These are phyloP conservation scores for Pugionium dolabratum DNA, from an alignment of 345 rosid genomes.

Conservation along the genomic window DNA sequence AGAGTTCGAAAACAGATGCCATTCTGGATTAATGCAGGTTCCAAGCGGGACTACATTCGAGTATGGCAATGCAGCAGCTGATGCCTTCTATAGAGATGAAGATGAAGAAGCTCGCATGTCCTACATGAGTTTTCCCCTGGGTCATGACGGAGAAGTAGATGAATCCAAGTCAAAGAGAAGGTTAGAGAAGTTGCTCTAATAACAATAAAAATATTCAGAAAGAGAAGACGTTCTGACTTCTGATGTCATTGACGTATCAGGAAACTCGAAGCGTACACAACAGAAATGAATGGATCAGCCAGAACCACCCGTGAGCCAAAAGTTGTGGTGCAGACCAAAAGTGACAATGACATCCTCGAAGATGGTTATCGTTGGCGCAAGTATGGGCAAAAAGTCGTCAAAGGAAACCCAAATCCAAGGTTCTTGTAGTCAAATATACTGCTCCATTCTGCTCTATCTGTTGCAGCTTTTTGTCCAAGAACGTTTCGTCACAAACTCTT, in stretches of 20 bases:
- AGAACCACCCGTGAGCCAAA: constrained; percentile 67
- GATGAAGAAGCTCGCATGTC: constrained; percentile 65
- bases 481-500: background rate
- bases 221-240: constrained; percentile 13
- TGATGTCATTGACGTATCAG: constrained; percentile 43
- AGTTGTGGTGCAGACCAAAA: constrained; percentile 66
- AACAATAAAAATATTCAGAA: constrained; percentile 2
- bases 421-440: constrained; percentile 20
- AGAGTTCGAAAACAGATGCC: constrained; percentile 50
- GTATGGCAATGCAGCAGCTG: constrained; percentile 51
- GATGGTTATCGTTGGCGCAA: constrained; percentile 94
- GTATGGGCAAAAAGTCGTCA: constrained; percentile 81
- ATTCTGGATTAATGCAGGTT: constrained; percentile 44
- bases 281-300: constrained; percentile 80
- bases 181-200: constrained; percentile 38
- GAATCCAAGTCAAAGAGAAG: constrained; percentile 92
- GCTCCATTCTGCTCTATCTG: constrained; percentile 6
- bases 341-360: constrained; percentile 76
- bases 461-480: constrained; percentile 12
- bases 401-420: constrained; percentile 84
- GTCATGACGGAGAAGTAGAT: constrained; percentile 58
- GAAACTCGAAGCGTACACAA: constrained; percentile 67
- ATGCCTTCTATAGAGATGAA: constrained; percentile 54
- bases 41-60: constrained; percentile 55
- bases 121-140: constrained; percentile 54